A percentile compares a stretch with the other conserved stretches of the same genome.
phyloP scores from a whole-genome alignment of 805 yeast species.

The Wickerhamiella spandovensis region DNA sequence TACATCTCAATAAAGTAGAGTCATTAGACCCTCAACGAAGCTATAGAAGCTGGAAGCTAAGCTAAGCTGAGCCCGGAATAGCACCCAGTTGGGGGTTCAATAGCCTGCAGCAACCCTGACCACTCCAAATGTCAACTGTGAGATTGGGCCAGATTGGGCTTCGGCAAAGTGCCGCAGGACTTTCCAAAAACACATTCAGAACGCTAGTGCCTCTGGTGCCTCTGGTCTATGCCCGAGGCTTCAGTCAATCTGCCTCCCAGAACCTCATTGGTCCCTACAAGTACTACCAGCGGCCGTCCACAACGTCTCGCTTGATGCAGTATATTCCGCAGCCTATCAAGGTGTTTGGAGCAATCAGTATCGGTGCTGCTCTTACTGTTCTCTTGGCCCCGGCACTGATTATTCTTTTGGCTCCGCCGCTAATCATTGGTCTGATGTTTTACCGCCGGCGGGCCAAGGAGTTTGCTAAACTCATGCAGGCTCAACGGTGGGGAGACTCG shows the following conservation, averaged over 20 bases:
- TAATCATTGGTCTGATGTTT: constrained; percentile 10
- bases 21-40: too few relatives aligned
- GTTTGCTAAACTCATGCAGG: constrained; percentile 8
- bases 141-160: background rate
- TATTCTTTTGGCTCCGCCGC: constrained; percentile 14
- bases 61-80: too few relatives aligned
- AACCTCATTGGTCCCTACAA: background rate
- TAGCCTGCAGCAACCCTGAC: background rate
- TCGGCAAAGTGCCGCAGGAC: background rate
- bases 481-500: constrained; percentile 17
- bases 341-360: constrained; percentile 11
- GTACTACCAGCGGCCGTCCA: constrained; percentile 1
- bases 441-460: constrained; percentile 7
- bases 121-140: background rate
- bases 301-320: background rate
- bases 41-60: background rate
- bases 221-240: background rate
- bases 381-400: constrained; percentile 15
- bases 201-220: background rate
- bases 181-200: background rate
- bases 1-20: too few relatives aligned
- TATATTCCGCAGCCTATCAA: constrained; percentile 16
- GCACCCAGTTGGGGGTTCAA: too few relatives aligned
- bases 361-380: constrained; percentile 13
- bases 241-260: background rate